Base-by-base conservation (phyloP, 352 stramenopile genomes). In the Stephanocyclus meneghinianus region DNA sequence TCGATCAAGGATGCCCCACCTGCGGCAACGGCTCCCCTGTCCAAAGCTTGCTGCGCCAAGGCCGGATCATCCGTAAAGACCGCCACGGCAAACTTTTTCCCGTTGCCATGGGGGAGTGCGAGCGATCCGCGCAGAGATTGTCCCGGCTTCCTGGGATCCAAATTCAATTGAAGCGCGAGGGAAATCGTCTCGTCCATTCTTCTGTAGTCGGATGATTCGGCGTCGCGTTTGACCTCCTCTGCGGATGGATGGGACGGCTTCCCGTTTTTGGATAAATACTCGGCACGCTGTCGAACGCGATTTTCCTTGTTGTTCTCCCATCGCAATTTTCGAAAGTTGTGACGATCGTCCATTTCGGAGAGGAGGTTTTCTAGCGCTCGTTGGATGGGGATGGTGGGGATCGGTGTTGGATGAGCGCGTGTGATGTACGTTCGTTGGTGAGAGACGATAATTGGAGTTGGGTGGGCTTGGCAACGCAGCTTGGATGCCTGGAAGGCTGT, bases 151-250 rank as follows among this genome's bases (percentile, higher is more conserved):
- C 87, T 67, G 2, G 85, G 85, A 79, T 92, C 87, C 0, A 92
- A n/a, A 85, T 91, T 91, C 15, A 91, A 68, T 70, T 88, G 85
- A 15, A 92, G 56, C 1, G 83, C 78, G 21, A 92, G 35, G 62
- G 90, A 84, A n/a, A 92, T 47, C 4, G 85, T 89, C 70, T 92
- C 85, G 63, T 92, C 86, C 67, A 87, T 77, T 72, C 74, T 74
- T 51, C 81, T 56, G 62, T 90, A 90, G 7, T 68, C 21, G 15
- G 48, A 53, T 2, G 47, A 45, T 1, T n/a, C 16, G 29, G 67
- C 67, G 13, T 81, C 66, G 21, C 29, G 30, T 13, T 55, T 35
- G 15, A 76, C 59, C n/a, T 56, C 29, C 5, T 68, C 68, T 7
- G 53, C 11, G 1, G 60, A 51, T 0, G 74, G 74, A 29, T 47